Conservation (phyloP, 768 basidiomycete species). For the Lactarius vividus region DNA sequence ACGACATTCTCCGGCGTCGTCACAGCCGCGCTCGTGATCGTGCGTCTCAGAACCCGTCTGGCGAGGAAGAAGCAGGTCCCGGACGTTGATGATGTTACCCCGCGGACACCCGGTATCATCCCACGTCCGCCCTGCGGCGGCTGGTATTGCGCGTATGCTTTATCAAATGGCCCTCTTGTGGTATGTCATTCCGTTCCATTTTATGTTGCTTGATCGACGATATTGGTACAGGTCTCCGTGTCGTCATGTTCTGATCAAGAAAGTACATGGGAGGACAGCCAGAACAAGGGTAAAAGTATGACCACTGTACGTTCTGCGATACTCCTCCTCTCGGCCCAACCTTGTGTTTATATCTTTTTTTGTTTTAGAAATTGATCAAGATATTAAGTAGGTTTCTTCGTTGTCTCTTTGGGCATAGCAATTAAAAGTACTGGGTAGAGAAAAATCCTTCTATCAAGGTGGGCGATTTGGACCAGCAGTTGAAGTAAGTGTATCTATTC, state of each 20-base stretch:
- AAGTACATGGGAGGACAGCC: conserved; percentile 16
- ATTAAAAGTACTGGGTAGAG: neutral
- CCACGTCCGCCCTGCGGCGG: neutral
- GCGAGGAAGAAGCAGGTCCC: neutral
- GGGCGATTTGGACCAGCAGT: neutral
- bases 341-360: neutral
- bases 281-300: conserved; percentile 19
- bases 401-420: neutral
- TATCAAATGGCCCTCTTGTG: conserved; percentile 8
- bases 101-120: neutral
- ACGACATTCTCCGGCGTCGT: neutral
- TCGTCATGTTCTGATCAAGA: conserved; percentile 19
- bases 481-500: conserved; percentile 13
- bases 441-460: conserved; percentile 12
- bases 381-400: conserved; percentile 10
- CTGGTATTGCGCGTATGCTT: neutral
- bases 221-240: conserved; percentile 14
- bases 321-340: neutral
- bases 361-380: conserved; percentile 6
- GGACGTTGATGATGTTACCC: neutral
- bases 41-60: conserved; percentile 3
- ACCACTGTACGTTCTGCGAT: conserved; percentile 14
- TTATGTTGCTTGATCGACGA: neutral
- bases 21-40: neutral
- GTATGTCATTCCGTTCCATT: neutral